A percentile compares a stretch with the other conserved stretches of the same genome.
phyloP scores from a whole-genome alignment of 1,284 basidiomycete genomes.

The Rhodotorula sp. region DNA sequence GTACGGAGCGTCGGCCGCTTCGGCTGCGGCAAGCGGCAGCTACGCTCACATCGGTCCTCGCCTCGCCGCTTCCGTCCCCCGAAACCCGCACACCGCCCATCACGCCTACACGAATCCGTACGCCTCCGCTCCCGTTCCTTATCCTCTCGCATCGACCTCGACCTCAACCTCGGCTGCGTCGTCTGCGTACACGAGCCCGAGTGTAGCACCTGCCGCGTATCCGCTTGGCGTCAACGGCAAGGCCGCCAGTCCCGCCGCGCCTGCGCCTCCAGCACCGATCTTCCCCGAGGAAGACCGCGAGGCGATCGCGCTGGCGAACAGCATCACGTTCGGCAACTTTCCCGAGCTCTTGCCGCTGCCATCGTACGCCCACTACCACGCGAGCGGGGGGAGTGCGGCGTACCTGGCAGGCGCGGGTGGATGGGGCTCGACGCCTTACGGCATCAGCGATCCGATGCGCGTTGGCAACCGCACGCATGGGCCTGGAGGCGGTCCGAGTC shows the following conservation, averaged over 20 bases:
- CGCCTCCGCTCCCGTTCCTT: neutral
- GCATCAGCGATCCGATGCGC: constrained; percentile 13
- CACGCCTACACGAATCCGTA: constrained; percentile 23
- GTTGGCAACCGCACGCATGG: constrained; percentile 7
- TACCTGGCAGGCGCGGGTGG: constrained; percentile 25
- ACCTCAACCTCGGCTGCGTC: neutral
- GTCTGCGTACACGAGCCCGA: constrained; percentile 4
- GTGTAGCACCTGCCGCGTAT: neutral
- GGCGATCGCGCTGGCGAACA: constrained; percentile 27
- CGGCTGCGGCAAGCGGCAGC: neutral
- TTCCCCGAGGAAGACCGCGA: constrained; percentile 39
- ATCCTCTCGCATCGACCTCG: constrained; percentile 7
- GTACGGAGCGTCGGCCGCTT: constrained; percentile 8
- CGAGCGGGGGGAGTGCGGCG: constrained; percentile 23
- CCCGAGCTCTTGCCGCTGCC: constrained; percentile 24
- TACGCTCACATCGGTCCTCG: constrained; percentile 10
- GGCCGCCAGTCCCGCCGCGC: neutral
- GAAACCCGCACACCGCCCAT: constrained; percentile 20
- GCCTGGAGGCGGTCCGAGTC: neutral
- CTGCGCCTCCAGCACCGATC: constrained; percentile 26
- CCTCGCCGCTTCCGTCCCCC: constrained; percentile 18
- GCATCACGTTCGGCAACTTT: constrained; percentile 40
- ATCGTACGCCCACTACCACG: constrained; percentile 28
- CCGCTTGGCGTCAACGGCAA: neutral
- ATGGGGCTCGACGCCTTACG: constrained; percentile 25